Evolutionary conservation across 371 early-diverging fungal genomes (phyloP).

Genomic region (Mucor indicus): DNA sequence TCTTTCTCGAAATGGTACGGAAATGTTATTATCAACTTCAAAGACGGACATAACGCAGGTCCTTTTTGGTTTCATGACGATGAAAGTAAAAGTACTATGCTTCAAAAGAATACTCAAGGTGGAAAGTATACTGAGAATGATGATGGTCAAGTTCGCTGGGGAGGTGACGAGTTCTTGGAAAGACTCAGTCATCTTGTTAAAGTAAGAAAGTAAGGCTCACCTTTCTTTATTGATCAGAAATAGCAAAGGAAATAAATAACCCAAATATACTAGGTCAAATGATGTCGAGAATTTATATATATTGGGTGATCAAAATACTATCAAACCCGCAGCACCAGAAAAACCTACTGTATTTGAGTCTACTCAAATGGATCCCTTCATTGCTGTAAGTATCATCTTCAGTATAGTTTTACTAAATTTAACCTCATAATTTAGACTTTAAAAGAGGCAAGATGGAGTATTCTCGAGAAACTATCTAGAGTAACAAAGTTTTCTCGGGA

Average conservation of each 20-base stretch:
- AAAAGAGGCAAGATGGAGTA: slow-evolving; percentile 75
- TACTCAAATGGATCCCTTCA: slow-evolving; percentile 44
- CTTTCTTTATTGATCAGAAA: too few relatives aligned
- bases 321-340: not conserved
- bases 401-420: too few relatives aligned
- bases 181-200: slow-evolving; percentile 23
- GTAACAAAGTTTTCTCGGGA: slow-evolving; percentile 80
- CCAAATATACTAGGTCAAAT: slow-evolving; percentile 16
- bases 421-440: slow-evolving; percentile 43
- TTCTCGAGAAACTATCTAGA: slow-evolving; percentile 79
- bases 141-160: slow-evolving; percentile 30
- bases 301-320: not conserved
- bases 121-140: slow-evolving; percentile 23
- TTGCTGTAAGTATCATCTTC: slow-evolving; percentile 26
- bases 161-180: slow-evolving; percentile 48
- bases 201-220: slow-evolving; percentile 24
- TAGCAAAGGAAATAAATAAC: not conserved
- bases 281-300: slow-evolving; percentile 15
- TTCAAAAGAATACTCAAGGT: slow-evolving; percentile 43
- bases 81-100: slow-evolving; percentile 46
- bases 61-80: slow-evolving; percentile 53
- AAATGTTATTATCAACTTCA: slow-evolving; percentile 38
- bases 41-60: slow-evolving; percentile 34
- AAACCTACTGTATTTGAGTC: slow-evolving; percentile 25
- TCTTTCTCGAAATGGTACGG: slow-evolving; percentile 49